Percentiles rank a stretch among this genome's conserved stretches.
phyloP scores from a whole-genome alignment of 768 basidiomycete genomes.

The Serendipita sp. region DNA sequence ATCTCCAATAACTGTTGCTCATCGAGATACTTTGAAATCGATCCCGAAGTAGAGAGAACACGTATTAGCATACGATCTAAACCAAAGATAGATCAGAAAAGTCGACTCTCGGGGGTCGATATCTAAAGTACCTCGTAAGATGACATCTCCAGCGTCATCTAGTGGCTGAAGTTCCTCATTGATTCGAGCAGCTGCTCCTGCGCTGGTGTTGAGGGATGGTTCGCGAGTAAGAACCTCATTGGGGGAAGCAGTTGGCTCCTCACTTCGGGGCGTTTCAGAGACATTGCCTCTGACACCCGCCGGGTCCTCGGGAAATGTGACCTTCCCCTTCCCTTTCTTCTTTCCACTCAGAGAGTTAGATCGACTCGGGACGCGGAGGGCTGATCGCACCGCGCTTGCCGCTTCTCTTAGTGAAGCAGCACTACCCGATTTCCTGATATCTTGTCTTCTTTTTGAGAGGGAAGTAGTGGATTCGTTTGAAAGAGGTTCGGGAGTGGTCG shows the following conservation, averaged over 20 bases:
- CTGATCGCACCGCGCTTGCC: background rate
- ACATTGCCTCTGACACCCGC: background rate
- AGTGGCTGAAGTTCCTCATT: conserved; percentile 14
- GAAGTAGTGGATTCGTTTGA: background rate
- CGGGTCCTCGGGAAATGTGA: conserved; percentile 12
- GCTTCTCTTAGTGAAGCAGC: background rate
- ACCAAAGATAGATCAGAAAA: background rate
- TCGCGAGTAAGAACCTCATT: conserved; percentile 49
- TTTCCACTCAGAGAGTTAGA: background rate
- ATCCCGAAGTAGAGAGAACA: conserved; percentile 44
- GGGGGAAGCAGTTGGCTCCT: conserved; percentile 35
- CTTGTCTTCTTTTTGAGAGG: background rate
- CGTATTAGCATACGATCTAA: conserved; percentile 83
- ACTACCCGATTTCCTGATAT: background rate
- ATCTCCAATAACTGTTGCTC: conserved; percentile 52
- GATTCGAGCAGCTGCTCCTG: conserved; percentile 32
- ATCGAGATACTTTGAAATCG: conserved; percentile 38
- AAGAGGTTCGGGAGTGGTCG: background rate
- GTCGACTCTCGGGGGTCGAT: conserved; percentile 10
- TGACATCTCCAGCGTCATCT: conserved; percentile 25
- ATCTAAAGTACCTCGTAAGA: conserved; percentile 49
- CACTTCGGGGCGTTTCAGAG: background rate
- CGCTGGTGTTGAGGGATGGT: conserved; percentile 45
- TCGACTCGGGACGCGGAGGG: background rate
- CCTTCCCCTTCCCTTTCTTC: conserved; percentile 13